phyloP scores from a whole-genome alignment of 1,139 yeast genomes.

The Saccharomyces hybrid region DNA sequence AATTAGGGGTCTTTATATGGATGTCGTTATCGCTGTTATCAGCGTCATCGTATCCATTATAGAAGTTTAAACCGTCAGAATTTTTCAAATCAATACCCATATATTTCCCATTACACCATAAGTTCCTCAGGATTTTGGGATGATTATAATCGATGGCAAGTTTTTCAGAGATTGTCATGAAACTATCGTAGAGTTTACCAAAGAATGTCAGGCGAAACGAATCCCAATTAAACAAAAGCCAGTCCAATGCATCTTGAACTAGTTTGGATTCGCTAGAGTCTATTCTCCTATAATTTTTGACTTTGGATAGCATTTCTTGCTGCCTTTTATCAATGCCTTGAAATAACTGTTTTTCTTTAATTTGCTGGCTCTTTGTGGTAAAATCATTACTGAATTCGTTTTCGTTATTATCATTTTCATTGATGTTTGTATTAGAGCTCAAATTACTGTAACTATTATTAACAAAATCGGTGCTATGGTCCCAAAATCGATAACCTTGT shows the following conservation, averaged over 20 bases:
- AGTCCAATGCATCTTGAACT: slow-evolving; percentile 22
- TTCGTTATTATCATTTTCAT: slow-evolving; percentile 10
- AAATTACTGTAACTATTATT: neutral
- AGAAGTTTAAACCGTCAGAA: slow-evolving; percentile 12
- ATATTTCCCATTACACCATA: slow-evolving; percentile 29
- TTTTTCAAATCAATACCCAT: slow-evolving; percentile 22
- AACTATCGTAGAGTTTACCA: slow-evolving; percentile 29
- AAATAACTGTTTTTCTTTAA: slow-evolving; percentile 26
- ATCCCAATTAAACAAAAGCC: slow-evolving; percentile 24
- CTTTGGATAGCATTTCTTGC: slow-evolving; percentile 18
- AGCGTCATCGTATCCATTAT: neutral
- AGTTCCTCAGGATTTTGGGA: slow-evolving; percentile 28
- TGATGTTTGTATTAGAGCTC: neutral
- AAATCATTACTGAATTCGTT: slow-evolving; percentile 16
- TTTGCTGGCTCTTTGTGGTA: slow-evolving; percentile 19
- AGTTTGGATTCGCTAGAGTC: slow-evolving; percentile 22
- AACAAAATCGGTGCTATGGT: slow-evolving; percentile 23
- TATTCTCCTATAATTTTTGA: slow-evolving; percentile 20
- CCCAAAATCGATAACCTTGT: slow-evolving; percentile 31
- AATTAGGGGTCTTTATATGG: slow-evolving; percentile 19
- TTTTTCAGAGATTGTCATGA: slow-evolving; percentile 29
- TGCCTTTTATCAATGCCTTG: slow-evolving; percentile 25
- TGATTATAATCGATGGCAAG: slow-evolving; percentile 28
- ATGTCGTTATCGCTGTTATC: slow-evolving; percentile 12
- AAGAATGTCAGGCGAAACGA: slow-evolving; percentile 23